A percentile compares a stretch with the other conserved stretches of the same genome.
Conservation (phyloP, 495 filamentous ascomycete genomes). For the Ascobolus immersus region DNA sequence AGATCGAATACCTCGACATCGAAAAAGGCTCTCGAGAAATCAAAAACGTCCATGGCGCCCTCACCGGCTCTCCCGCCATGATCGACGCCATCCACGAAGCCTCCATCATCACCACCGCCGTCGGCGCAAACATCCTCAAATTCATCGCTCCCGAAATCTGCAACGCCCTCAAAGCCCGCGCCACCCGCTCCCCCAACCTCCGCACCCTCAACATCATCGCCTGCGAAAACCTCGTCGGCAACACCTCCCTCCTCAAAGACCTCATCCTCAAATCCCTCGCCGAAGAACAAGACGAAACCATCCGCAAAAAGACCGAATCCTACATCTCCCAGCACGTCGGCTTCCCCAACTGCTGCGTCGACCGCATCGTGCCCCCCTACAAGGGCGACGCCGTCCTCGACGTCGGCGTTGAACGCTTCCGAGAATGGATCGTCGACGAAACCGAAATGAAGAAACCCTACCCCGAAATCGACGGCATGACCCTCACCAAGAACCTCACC, state of each 20-base stretch:
- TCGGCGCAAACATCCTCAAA: conserved; percentile 83
- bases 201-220: conserved; percentile 41
- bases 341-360: conserved; percentile 92
- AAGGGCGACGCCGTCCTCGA: conserved; percentile 35
- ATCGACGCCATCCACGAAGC: conserved; percentile 65
- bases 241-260: conserved; percentile 26
- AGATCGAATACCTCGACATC: conserved; percentile 74
- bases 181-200: conserved; percentile 28
- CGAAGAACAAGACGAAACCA: conserved; percentile 15
- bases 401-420: conserved; percentile 91
- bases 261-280: conserved; percentile 10
- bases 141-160: conserved; percentile 86
- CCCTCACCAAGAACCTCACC: conserved; percentile 71
- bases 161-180: conserved; percentile 58
- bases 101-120: conserved; percentile 81
- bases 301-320: too few relatives aligned
- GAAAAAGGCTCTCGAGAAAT: conserved; percentile 66
- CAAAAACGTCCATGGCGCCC: conserved; percentile 84
- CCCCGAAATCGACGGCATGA: conserved; percentile 62
- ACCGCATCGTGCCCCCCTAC: conserved; percentile 76
- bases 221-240: conserved; percentile 89
- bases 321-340: conserved; percentile 20
- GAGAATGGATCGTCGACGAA: conserved; percentile 87
- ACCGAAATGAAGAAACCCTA: conserved; percentile 34
- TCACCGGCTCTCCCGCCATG: conserved; percentile 51